These are phyloP conservation scores for Omphalea diandra DNA, from an alignment of 441 rosid species.

Conservation along the genomic window DNA sequence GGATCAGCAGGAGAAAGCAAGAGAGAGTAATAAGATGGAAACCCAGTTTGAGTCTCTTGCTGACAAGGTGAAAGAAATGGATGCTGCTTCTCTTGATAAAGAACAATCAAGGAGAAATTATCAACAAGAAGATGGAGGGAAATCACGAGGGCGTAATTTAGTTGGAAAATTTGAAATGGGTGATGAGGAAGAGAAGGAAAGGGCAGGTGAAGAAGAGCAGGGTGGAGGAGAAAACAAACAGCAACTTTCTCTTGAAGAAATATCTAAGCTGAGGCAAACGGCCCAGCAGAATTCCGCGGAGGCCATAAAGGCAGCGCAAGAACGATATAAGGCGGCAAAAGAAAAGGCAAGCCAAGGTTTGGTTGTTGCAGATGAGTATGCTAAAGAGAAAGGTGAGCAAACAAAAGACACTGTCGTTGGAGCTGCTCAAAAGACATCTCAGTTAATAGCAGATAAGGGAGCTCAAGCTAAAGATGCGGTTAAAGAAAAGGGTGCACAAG, in stretches of 20 bases:
- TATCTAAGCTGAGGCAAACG: constrained; percentile 40
- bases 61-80: constrained; percentile 6
- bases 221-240: constrained; percentile 2
- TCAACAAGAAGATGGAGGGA: neutral
- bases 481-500: constrained; percentile 24
- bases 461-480: constrained; percentile 33
- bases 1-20: neutral
- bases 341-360: constrained; percentile 18
- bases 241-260: constrained; percentile 53
- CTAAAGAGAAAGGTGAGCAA: constrained; percentile 19
- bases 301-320: constrained; percentile 45
- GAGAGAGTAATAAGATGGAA: constrained; percentile 19
- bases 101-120: neutral
- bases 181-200: neutral
- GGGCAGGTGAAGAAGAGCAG: too few species aligned
- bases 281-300: constrained; percentile 63
- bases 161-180: constrained; percentile 24
- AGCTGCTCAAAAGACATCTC: constrained; percentile 28
- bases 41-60: constrained; percentile 26
- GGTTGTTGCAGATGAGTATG: constrained; percentile 10
- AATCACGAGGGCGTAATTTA: neutral
- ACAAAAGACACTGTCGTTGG: constrained; percentile 34
- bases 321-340: constrained; percentile 45
- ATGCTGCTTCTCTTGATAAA: too few species aligned
- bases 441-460: constrained; percentile 36